Percentiles rank a stretch among this genome's conserved stretches.
Conservation (phyloP, 768 basidiomycete genomes). For the Dictyophora rubrovolvata region DNA sequence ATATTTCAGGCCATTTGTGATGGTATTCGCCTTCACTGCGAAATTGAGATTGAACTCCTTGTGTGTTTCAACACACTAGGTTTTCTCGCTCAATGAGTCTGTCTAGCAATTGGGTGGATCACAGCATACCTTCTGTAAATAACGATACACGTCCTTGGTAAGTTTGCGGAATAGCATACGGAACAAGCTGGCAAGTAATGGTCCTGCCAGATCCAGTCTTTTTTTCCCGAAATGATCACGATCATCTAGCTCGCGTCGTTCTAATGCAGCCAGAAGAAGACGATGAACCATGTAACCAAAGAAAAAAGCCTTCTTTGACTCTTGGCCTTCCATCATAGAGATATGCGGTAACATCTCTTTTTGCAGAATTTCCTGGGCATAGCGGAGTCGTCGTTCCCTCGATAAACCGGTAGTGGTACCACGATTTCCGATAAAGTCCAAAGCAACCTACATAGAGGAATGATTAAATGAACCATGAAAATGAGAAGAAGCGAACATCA, state of each 20-base stretch:
- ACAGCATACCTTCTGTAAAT: slow-evolving; percentile 79
- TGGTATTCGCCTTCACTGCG: slow-evolving; percentile 93
- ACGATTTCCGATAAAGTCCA: slow-evolving; percentile 98
- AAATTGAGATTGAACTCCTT: slow-evolving; percentile 88
- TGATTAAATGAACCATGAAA: slow-evolving; percentile 8
- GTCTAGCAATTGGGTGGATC: neutral
- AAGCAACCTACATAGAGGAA: slow-evolving; percentile 39
- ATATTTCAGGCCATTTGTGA: slow-evolving; percentile 96
- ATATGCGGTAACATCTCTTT: slow-evolving; percentile 99
- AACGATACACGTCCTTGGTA: slow-evolving; percentile 93
- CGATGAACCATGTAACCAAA: slow-evolving; percentile 99
- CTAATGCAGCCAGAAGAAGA: slow-evolving; percentile 83
- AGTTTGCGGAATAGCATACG: slow-evolving; percentile 95
- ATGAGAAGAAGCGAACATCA: slow-evolving; percentile 42
- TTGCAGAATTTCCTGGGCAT: slow-evolving; percentile 95
- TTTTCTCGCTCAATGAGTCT: neutral
- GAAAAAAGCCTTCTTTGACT: slow-evolving; percentile 98
- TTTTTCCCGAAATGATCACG: slow-evolving; percentile 99
- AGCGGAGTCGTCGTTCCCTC: slow-evolving; percentile 85
- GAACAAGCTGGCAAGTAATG: slow-evolving; percentile 92
- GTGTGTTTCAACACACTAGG: slow-evolving; percentile 89
- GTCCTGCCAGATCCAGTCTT: slow-evolving; percentile 90
- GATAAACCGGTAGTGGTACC: slow-evolving; percentile 90
- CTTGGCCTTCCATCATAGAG: slow-evolving; percentile 89
- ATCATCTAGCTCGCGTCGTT: slow-evolving; percentile 92